phyloP scores from a whole-genome alignment of 805 yeast genomes.

The Lipomyces orientalis region DNA sequence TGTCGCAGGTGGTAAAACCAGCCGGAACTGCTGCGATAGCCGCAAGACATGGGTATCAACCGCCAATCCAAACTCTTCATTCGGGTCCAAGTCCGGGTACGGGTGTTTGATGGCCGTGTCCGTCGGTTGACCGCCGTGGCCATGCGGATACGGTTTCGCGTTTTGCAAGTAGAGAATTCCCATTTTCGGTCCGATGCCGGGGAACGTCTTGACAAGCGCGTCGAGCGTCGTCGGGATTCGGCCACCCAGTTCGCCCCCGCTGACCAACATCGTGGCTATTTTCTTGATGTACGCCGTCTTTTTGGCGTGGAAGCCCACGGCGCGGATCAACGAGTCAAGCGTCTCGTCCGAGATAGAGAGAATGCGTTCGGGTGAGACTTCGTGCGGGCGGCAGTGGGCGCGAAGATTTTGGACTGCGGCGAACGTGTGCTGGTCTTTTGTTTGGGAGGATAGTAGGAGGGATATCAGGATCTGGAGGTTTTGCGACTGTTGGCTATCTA shows the following conservation, averaged over 20 bases:
- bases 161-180: slow-evolving; percentile 78
- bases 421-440: slow-evolving; percentile 85
- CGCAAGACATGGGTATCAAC: slow-evolving; percentile 92
- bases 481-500: slow-evolving; percentile 46
- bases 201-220: slow-evolving; percentile 64
- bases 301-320: slow-evolving; percentile 86
- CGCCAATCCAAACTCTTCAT: slow-evolving; percentile 69
- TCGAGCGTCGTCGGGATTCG: slow-evolving; percentile 77
- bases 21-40: slow-evolving; percentile 33
- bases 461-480: slow-evolving; percentile 80
- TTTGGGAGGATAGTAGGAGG: slow-evolving; percentile 87
- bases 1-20: slow-evolving; percentile 18
- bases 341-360: slow-evolving; percentile 20
- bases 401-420: slow-evolving; percentile 72
- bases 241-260: slow-evolving; percentile 46
- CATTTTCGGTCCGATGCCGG: slow-evolving; percentile 98
- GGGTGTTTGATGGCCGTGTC: background rate
- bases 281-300: slow-evolving; percentile 74
- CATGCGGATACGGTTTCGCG: slow-evolving; percentile 49
- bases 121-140: background rate
- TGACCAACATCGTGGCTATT: slow-evolving; percentile 60
- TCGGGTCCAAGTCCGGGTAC: background rate
- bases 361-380: slow-evolving; percentile 55
- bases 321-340: slow-evolving; percentile 64
- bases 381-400: slow-evolving; percentile 46